Conservation (phyloP, 805 yeast genomes). For the Saccharomycopsis amapae region DNA sequence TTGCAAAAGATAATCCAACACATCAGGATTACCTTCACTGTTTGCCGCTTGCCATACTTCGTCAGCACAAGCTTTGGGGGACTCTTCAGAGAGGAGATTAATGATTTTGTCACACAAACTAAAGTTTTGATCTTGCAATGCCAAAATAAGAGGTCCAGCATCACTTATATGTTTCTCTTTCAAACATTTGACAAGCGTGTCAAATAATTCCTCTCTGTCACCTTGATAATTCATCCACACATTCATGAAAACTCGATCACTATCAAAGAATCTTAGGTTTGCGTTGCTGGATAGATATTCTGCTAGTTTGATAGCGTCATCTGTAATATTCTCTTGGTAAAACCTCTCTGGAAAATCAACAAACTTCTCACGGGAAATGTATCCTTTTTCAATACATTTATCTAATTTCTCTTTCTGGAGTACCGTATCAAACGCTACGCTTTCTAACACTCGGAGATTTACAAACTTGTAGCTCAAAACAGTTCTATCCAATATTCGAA, state of each 20-base stretch:
- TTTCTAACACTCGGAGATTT: not conserved
- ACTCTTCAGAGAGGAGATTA: not conserved
- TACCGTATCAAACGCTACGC: not conserved
- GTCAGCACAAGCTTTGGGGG: not conserved
- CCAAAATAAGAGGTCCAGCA: not conserved
- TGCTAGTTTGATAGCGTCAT: not conserved
- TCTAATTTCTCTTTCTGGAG: not conserved
- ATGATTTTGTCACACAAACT: not conserved
- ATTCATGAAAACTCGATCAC: not conserved
- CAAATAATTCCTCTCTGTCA: not conserved
- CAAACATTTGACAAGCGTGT: not conserved
- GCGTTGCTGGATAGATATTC: not conserved
- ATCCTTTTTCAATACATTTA: not conserved
- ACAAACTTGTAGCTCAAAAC: not conserved
- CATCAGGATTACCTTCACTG: no score
- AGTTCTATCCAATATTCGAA: not conserved
- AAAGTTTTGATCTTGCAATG: not conserved
- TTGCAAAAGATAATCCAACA: no score
- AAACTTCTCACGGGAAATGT: not conserved
- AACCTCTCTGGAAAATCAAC: constrained; percentile 1
- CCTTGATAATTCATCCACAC: not conserved
- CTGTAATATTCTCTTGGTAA: not conserved
- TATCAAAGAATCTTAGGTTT: not conserved
- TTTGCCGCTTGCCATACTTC: not conserved
- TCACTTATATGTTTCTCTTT: not conserved